Base-by-base conservation (phyloP, 2,329 filamentous ascomycete species). In the Epichloe brachyelytri region DNA sequence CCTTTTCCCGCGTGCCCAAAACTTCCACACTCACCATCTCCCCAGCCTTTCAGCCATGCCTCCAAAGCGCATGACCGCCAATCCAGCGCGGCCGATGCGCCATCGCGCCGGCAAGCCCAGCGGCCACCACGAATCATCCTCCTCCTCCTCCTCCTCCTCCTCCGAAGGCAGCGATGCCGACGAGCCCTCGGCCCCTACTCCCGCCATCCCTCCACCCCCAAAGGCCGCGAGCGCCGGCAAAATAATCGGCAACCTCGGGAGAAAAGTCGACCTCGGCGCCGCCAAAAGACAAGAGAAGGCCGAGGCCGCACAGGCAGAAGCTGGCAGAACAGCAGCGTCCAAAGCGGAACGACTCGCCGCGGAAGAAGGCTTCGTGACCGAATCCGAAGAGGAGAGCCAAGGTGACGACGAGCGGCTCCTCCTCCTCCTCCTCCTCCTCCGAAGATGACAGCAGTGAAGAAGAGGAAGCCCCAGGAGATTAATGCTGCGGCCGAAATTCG, bases 31-130 rank as follows among this genome's bases (percentile, higher is more conserved):
- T 34, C 40, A 45, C 33, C 51, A 41, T 19, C n/a, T 20, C 39
- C 15, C 51, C 20, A 20, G 20, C 20, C 20, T 5, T 3, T 30
- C 3, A 43, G n/a, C 14, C 19, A 49, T 49, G 77, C 83, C 86
- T 55, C 80, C 83, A 12, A 89, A 87, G 66, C 86, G 87, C 62
- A 95, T 97, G 87, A 97, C 91, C 56, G 89, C 90, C 55, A 95
- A 96, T 63, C 89, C 88, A 3, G 71, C 84, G 53, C 83, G 82
- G 65, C 86, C 88, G 22, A 80, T 83, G 58, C 86, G 93, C 52
- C 86, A 96, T 62, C 83, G 89, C 53, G 85, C 91, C 15, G 91
- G 93, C 57, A 97, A 96, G 67, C 74, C 83, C 15, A 71, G 75
- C 2, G 77, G 72, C 7, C 76, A 72, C 8, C 76, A 72, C 54